Base-by-base conservation (phyloP, 2,329 filamentous ascomycete genomes). In the Colletotrichum theobromicola region DNA sequence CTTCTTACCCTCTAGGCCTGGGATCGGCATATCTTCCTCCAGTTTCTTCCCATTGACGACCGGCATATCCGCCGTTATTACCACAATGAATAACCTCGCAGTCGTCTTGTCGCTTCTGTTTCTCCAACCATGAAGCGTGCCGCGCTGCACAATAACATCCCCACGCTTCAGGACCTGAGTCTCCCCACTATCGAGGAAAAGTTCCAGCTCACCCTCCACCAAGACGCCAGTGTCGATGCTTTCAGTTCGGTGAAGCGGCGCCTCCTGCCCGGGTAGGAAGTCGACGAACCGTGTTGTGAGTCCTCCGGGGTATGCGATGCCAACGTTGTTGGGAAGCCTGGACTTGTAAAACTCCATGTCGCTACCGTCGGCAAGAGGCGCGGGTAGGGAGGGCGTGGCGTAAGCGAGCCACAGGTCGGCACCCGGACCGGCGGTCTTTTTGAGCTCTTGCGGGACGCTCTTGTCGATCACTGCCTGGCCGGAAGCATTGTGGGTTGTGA, bases 161-260 rank as follows among this genome's bases (percentile, higher is more conserved):
- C 90, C 89, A 12, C 84, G 82, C 62, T 82, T 81, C 84, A 91
- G 81, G 26, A 83, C 69, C 42, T 83, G 83, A 61, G 79, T 83
- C 70, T 87, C 88, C 1, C 89, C 89, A n/a, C 86, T 85, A 73
- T 90, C 89, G 6, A 91, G 80, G 5, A 86, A 70, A 80, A 90
- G 83, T 74, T 89, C 88, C 32, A 91, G 78, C 77, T 85, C 83
- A 2, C 90, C 90, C 76, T 91, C 89, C 8, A 91, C 77, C 4
- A 91, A 84, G 67, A 90, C 84, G 4, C 88, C 89, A 75, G 88
- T 91, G 77, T 91, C 89, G 4, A 91, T 80, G 50, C 84, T 88
- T 76, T 88, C 84, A 0, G 89, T 90, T 13, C 89, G 85, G 75
- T 91, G 90, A 83, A 90, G 87, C 26, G 66, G 79, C 77, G 61